Percentiles rank a stretch among this genome's conserved stretches.
These are phyloP conservation scores for Mentha longifolia DNA, from an alignment of 257 asterid species.

Conservation along the genomic window DNA sequence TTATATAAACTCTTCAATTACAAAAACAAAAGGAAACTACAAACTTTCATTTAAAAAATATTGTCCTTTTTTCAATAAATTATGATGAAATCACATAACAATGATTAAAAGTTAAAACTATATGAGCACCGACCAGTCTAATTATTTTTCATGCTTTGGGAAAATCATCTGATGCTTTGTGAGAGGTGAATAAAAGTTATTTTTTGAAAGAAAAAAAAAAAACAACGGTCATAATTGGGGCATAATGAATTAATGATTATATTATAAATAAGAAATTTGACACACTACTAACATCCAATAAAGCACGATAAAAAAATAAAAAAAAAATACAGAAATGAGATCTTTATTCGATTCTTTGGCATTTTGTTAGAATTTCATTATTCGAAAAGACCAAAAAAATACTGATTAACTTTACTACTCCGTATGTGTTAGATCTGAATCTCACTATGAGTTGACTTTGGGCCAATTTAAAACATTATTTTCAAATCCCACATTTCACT, in stretches of 20 bases:
- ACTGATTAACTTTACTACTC: background rate
- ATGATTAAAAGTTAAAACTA: no score
- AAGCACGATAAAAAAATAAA: background rate
- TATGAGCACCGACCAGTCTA: background rate
- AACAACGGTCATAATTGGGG: background rate
- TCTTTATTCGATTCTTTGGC: background rate
- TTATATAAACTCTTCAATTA: background rate
- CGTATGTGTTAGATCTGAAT: conserved; percentile 25
- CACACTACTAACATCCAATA: background rate
- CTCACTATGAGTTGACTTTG: conserved; percentile 6
- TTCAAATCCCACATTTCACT: background rate
- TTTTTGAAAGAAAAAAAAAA: background rate
- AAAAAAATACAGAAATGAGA: background rate
- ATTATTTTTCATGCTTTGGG: background rate
- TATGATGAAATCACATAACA: background rate
- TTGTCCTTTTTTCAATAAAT: no score
- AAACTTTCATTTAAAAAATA: background rate
- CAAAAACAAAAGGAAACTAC: background rate
- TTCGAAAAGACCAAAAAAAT: background rate
- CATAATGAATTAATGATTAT: background rate
- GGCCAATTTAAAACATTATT: background rate
- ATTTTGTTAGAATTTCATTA: background rate
- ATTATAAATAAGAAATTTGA: background rate
- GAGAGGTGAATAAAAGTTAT: background rate
- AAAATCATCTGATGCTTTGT: no score